phyloP scores from a whole-genome alignment of 495 filamentous ascomycete genomes.

The Letharia columbiana region DNA sequence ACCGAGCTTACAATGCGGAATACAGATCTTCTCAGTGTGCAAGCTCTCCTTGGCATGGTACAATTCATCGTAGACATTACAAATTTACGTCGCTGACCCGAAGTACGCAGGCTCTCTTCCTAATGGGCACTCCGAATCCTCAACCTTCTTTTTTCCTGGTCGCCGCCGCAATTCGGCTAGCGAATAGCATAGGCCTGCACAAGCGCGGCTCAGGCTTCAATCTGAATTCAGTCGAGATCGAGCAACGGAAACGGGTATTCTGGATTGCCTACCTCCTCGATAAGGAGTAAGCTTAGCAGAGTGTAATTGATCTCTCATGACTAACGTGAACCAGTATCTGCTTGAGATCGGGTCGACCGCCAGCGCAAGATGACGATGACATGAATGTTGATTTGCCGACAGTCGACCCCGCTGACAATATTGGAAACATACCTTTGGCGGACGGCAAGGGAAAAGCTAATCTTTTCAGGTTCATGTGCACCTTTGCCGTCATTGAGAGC shows the following conservation, averaged over 20 bases:
- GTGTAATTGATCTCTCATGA: background rate
- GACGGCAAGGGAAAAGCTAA: slow-evolving; percentile 93
- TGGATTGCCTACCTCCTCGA: slow-evolving; percentile 97
- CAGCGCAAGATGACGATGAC: slow-evolving; percentile 93
- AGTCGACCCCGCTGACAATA: slow-evolving; percentile 80
- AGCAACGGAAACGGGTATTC: slow-evolving; percentile 93
- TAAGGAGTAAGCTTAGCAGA: slow-evolving; percentile 55
- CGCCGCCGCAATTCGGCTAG: slow-evolving; percentile 82
- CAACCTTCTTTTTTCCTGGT: slow-evolving; percentile 92
- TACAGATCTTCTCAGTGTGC: slow-evolving; percentile 92
- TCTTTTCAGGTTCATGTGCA: slow-evolving; percentile 82
- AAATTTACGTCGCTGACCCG: slow-evolving; percentile 1
- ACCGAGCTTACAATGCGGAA: slow-evolving; percentile 92
- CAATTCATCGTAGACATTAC: slow-evolving; percentile 12
- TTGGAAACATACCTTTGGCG: slow-evolving; percentile 84
- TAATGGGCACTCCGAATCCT: slow-evolving; percentile 94
- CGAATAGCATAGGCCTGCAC: slow-evolving; percentile 91
- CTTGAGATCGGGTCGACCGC: slow-evolving; percentile 82
- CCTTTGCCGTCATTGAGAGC: slow-evolving; percentile 84
- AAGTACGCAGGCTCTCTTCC: slow-evolving; percentile 62
- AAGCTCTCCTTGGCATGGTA: slow-evolving; percentile 89
- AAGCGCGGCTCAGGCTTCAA: slow-evolving; percentile 87
- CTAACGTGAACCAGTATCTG: slow-evolving; percentile 53
- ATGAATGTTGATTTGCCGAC: slow-evolving; percentile 96
- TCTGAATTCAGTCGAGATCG: slow-evolving; percentile 79